These are phyloP conservation scores for Entamoeba moshkovskii DNA, from an alignment of 208 protist genomes.

Conservation along the genomic window DNA sequence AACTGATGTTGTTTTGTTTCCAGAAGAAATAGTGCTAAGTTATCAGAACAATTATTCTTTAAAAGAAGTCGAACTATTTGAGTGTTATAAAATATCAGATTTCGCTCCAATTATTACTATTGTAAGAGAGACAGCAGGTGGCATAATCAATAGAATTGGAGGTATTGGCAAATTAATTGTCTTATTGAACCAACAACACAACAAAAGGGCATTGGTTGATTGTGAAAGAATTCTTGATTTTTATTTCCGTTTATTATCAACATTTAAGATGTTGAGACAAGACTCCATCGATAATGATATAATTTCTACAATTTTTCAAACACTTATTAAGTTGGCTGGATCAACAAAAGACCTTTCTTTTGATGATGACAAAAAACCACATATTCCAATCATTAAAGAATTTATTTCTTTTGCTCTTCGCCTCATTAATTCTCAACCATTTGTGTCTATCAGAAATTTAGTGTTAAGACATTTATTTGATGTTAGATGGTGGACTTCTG, in stretches of 20 bases:
- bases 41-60: background rate
- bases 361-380: background rate
- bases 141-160: background rate
- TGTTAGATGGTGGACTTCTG: background rate
- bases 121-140: background rate
- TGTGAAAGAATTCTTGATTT: background rate
- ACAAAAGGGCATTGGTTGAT: background rate
- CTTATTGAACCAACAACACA: background rate
- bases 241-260: background rate
- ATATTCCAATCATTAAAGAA: background rate
- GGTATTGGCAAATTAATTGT: background rate
- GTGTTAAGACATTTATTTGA: background rate
- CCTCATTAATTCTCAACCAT: background rate
- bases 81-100: background rate
- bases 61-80: background rate
- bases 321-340: background rate
- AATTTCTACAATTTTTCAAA: background rate
- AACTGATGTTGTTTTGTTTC: background rate
- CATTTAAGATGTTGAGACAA: background rate
- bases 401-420: background rate
- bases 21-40: background rate
- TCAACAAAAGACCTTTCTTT: background rate
- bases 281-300: background rate
- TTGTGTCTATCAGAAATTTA: background rate
- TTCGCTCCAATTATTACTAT: background rate